Percentiles rank a stretch among this genome's conserved stretches.
Evolutionary conservation across 108 stramenopile species (phyloP).

Genomic region (Fistulifera pelliculosa): DNA sequence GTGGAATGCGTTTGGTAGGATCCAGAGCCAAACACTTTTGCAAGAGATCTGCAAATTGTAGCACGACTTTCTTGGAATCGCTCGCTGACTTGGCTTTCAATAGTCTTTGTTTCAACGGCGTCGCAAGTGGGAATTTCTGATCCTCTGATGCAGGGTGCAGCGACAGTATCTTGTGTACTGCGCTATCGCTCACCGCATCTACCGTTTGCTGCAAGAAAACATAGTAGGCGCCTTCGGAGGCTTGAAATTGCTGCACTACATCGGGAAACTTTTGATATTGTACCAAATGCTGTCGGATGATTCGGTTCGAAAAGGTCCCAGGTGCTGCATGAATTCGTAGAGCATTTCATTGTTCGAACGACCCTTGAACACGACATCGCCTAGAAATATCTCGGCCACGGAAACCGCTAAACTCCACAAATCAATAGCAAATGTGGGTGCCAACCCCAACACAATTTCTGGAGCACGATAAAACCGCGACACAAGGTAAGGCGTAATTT

Average conservation of each 20-base stretch:
- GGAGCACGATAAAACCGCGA: constrained; percentile 98
- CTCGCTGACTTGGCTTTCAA: constrained; percentile 67
- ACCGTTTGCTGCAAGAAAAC: constrained; percentile 49
- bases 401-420: constrained; percentile 90
- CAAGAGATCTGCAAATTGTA: constrained; percentile 79
- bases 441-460: constrained; percentile 95
- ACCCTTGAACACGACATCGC: constrained; percentile 86
- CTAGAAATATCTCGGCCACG: constrained; percentile 92
- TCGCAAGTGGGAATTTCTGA: constrained; percentile 12
- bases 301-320: constrained; percentile 83
- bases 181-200: constrained; percentile 56
- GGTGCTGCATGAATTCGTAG: constrained; percentile 79
- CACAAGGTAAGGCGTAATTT: constrained; percentile 93
- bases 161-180: constrained; percentile 43
- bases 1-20: constrained; percentile 61
- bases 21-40: constrained; percentile 82
- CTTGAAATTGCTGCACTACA: constrained; percentile 34
- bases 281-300: constrained; percentile 71
- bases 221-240: constrained; percentile 42
- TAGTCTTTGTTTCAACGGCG: constrained; percentile 45
- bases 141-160: constrained; percentile 16
- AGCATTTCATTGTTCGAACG: constrained; percentile 95
- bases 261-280: constrained; percentile 47
- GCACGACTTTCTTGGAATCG: constrained; percentile 65
- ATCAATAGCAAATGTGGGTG: constrained; percentile 87